A percentile compares a stretch with the other conserved stretches of the same genome.
These are phyloP conservation scores for Diaporthe capsici DNA, from an alignment of 2,329 filamentous ascomycete species.

Conservation along the genomic window DNA sequence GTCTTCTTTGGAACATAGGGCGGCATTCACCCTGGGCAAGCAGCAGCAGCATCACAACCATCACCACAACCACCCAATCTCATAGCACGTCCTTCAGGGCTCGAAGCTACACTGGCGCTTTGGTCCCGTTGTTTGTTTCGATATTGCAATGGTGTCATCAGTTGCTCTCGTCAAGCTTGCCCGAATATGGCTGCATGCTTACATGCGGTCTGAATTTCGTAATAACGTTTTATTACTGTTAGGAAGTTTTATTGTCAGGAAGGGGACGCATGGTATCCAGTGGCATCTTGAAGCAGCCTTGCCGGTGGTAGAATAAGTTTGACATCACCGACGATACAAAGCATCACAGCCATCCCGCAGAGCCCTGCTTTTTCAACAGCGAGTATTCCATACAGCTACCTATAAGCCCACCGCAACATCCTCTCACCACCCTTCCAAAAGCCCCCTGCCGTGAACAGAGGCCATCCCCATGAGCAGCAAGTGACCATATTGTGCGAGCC, in stretches of 20 bases:
- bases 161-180: background rate
- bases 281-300: background rate
- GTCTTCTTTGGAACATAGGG: background rate
- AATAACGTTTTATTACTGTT: too few species aligned
- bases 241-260: background rate
- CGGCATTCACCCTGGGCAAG: background rate
- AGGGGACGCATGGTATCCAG: background rate
- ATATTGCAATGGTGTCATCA: background rate
- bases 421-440: background rate
- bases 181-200: background rate
- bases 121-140: background rate
- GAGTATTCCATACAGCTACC: constrained; percentile 37
- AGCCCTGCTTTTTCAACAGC: background rate
- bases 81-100: too few species aligned
- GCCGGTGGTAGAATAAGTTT: background rate
- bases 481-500: background rate
- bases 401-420: constrained; percentile 15
- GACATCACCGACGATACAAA: background rate
- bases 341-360: background rate
- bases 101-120: background rate
- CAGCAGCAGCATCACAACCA: background rate
- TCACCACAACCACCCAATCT: background rate
- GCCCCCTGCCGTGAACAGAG: constrained; percentile 16
- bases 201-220: background rate
- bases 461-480: background rate